A percentile compares a stretch with the other conserved stretches of the same genome.
These are phyloP conservation scores for Cordyceps farinosa DNA, from an alignment of 2,329 filamentous ascomycete genomes.

Conservation along the genomic window DNA sequence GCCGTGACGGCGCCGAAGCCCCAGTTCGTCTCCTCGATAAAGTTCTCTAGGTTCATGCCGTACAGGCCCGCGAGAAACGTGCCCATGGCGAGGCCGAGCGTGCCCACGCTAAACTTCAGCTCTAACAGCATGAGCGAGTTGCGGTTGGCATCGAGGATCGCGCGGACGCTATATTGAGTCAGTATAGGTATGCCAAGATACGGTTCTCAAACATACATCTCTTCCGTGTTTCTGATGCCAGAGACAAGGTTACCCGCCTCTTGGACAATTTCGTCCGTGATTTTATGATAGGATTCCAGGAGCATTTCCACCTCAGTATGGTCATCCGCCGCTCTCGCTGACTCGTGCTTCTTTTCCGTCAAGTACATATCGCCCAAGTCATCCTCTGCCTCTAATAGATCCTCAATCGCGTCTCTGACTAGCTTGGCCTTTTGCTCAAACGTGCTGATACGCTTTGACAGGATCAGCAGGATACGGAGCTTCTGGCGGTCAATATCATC, in stretches of 20 bases:
- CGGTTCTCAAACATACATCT: conserved; percentile 64
- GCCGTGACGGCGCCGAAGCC: conserved; percentile 76
- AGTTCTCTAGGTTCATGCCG: conserved; percentile 99
- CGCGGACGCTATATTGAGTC: conserved; percentile 65
- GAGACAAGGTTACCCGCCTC: conserved; percentile 89
- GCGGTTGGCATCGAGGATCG: conserved; percentile 95
- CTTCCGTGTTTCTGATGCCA: conserved; percentile 95
- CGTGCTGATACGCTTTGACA: conserved; percentile 91
- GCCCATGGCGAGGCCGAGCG: conserved; percentile 87
- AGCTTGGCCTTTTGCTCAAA: conserved; percentile 97
- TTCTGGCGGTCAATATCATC: conserved; percentile 97
- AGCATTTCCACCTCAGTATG: conserved; percentile 97
- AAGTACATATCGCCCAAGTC: conserved; percentile 94
- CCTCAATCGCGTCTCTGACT: conserved; percentile 90
- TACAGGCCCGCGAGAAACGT: conserved; percentile 98
- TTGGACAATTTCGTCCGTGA: conserved; percentile 97
- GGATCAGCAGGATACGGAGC: conserved; percentile 81
- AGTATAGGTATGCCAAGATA: not conserved
- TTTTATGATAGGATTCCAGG: conserved; percentile 94
- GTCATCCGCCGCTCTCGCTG: conserved; percentile 72
- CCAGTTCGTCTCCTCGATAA: conserved; percentile 88
- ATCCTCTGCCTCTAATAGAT: conserved; percentile 92
- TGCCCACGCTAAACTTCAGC: conserved; percentile 93
- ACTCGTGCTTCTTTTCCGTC: conserved; percentile 77
- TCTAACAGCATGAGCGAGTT: conserved; percentile 97